A percentile compares a stretch with the other conserved stretches of the same genome.
Evolutionary conservation across 2,329 filamentous ascomycete species (phyloP).

Genomic region (Onygenales sp.): DNA sequence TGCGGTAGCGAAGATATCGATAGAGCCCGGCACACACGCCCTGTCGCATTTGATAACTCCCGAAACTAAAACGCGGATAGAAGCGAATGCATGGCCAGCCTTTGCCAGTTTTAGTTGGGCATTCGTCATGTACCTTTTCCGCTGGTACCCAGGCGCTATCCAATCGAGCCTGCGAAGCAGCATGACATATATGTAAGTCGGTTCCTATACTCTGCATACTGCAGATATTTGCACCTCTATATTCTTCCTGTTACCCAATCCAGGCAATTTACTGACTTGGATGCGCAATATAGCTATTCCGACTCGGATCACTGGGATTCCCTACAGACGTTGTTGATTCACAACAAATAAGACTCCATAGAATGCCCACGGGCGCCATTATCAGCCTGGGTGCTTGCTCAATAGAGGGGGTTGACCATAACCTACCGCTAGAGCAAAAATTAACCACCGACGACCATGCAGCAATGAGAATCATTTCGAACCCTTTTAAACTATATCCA

Average conservation of each 20-base stretch:
- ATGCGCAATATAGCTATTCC: slow-evolving; percentile 45
- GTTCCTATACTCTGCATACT: not conserved
- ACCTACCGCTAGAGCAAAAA: too few relatives aligned
- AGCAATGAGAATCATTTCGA: not conserved
- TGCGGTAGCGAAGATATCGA: slow-evolving; percentile 70
- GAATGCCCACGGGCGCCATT: not conserved
- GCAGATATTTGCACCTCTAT: too few relatives aligned
- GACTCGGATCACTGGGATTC: slow-evolving; percentile 87
- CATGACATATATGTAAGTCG: slow-evolving; percentile 90
- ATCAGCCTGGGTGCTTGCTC: not conserved
- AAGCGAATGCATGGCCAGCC: slow-evolving; percentile 74
- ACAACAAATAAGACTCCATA: slow-evolving; percentile 53
- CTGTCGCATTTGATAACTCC: slow-evolving; percentile 34
- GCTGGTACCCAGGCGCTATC: slow-evolving; percentile 81
- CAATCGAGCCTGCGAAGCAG: slow-evolving; percentile 86
- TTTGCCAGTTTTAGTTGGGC: slow-evolving; percentile 92
- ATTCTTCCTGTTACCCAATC: not conserved
- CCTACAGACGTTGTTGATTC: slow-evolving; percentile 71
- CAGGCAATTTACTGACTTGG: not conserved
- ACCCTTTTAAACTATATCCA: not conserved
- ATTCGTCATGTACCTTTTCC: slow-evolving; percentile 89
- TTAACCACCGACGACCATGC: too few relatives aligned
- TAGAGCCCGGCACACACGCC: slow-evolving; percentile 48
- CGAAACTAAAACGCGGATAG: slow-evolving; percentile 42
- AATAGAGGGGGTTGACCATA: not conserved